Conservation (phyloP, 139 green algal genomes). For the Auxenochlorella pyrenoidosa region DNA sequence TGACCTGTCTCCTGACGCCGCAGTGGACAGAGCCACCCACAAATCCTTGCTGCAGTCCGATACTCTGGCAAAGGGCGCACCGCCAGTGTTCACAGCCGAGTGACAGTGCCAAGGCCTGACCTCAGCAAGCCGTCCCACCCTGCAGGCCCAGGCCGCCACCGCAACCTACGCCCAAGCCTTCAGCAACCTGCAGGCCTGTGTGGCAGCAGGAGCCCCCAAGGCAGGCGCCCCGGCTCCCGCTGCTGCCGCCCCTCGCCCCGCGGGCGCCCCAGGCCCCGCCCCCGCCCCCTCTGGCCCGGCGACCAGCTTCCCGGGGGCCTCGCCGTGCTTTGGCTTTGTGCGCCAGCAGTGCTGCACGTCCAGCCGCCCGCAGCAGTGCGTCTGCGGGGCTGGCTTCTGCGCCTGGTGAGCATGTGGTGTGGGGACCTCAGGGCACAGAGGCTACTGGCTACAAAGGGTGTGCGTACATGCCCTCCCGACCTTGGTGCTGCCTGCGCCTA, state of each 20-base stretch:
- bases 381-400: conserved; percentile 15
- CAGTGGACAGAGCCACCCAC: not conserved
- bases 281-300: not conserved
- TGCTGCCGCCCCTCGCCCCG: not conserved
- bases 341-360: conserved; percentile 12
- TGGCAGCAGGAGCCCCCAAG: not conserved
- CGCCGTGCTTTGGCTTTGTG: conserved; percentile 11
- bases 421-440: no score
- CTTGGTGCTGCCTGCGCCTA: no score
- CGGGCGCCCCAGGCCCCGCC: not conserved
- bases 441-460: no score
- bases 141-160: conserved; percentile 14
- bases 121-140: no score
- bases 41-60: no score
- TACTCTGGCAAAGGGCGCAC: no score
- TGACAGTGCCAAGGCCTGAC: no score
- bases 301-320: no score
- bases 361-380: not conserved
- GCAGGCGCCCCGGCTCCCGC: not conserved
- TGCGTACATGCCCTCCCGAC: no score
- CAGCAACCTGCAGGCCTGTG: conserved; percentile 23
- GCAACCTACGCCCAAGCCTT: conserved; percentile 12
- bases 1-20: not conserved
- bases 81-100: no score
- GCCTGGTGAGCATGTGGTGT: not conserved